Conservation (phyloP, 2,329 filamentous ascomycete species). For the Periconia sp. region DNA sequence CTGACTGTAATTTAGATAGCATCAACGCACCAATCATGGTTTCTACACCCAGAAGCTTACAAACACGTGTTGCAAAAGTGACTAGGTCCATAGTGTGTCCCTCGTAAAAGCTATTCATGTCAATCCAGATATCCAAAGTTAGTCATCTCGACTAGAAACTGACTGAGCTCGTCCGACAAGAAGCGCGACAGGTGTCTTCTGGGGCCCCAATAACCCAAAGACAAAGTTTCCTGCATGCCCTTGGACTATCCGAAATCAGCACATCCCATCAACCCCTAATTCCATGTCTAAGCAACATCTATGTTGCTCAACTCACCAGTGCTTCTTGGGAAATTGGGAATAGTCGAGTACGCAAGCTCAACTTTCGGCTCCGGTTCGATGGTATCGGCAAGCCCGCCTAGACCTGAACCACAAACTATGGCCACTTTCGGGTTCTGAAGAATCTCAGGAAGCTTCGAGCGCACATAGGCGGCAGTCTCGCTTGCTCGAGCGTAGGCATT, state of each 20-base stretch:
- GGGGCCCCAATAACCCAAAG: constrained; percentile 63
- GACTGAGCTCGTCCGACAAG: constrained; percentile 70
- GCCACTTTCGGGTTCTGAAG: constrained; percentile 64
- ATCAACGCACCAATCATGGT: constrained; percentile 60
- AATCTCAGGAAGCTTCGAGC: constrained; percentile 54
- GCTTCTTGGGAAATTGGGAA: constrained; percentile 66
- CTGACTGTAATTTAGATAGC: constrained; percentile 5
- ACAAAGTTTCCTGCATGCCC: constrained; percentile 71
- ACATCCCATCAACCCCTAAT: constrained; percentile 40
- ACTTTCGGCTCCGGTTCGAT: constrained; percentile 58
- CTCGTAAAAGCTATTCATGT: constrained; percentile 66
- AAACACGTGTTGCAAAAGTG: constrained; percentile 69
- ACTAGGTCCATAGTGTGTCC: constrained; percentile 68
- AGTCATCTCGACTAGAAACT: constrained; percentile 39
- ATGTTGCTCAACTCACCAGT: constrained; percentile 58
- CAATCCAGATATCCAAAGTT: constrained; percentile 13
- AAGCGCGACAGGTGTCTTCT: constrained; percentile 63
- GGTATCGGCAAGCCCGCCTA: constrained; percentile 65
- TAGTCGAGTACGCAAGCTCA: constrained; percentile 63
- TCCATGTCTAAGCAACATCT: neutral
- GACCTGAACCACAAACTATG: constrained; percentile 69
- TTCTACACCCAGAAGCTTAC: constrained; percentile 66
- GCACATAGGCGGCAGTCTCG: constrained; percentile 60
- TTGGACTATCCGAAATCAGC: constrained; percentile 46
- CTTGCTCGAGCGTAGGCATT: constrained; percentile 51